Evolutionary conservation across 2,329 filamentous ascomycete species (phyloP).

Genomic region (Clarireedia monteithiana): DNA sequence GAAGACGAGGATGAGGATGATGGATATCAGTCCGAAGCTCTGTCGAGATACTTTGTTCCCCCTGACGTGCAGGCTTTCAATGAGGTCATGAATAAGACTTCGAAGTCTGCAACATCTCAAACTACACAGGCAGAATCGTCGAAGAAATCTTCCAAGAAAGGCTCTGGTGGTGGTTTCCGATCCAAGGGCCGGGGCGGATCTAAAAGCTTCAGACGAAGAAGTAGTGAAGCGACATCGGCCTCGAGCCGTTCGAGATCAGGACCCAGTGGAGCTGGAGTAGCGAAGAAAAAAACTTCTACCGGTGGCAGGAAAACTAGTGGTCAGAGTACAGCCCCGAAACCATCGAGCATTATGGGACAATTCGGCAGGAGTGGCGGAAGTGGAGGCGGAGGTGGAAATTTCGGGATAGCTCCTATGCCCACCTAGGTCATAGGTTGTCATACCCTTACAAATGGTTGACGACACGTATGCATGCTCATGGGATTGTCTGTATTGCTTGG

Average conservation of each 20-base stretch:
- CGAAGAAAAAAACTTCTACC: constrained; percentile 15
- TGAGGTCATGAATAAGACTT: not conserved
- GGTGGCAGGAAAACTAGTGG: constrained; percentile 11
- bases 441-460: too few species aligned
- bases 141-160: not conserved
- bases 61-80: constrained; percentile 7
- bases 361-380: constrained; percentile 4
- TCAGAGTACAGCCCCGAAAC: constrained; percentile 1
- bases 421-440: not conserved
- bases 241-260: constrained; percentile 3
- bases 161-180: not conserved
- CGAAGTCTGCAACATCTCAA: not conserved
- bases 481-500: too few species aligned
- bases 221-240: not conserved
- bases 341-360: constrained; percentile 2
- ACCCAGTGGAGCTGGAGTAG: constrained; percentile 12
- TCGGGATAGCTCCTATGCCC: constrained; percentile 23
- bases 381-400: constrained; percentile 11
- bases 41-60: constrained; percentile 1
- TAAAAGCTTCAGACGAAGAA: not conserved
- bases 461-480: too few species aligned
- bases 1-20: constrained; percentile 13
- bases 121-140: not conserved
- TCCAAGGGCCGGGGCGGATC: not conserved
- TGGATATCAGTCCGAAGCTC: not conserved